Percentiles rank a stretch among this genome's conserved stretches.
These are phyloP conservation scores for Phoenix roebelenii DNA, from an alignment of 176 grass and related monocot species.

Conservation along the genomic window DNA sequence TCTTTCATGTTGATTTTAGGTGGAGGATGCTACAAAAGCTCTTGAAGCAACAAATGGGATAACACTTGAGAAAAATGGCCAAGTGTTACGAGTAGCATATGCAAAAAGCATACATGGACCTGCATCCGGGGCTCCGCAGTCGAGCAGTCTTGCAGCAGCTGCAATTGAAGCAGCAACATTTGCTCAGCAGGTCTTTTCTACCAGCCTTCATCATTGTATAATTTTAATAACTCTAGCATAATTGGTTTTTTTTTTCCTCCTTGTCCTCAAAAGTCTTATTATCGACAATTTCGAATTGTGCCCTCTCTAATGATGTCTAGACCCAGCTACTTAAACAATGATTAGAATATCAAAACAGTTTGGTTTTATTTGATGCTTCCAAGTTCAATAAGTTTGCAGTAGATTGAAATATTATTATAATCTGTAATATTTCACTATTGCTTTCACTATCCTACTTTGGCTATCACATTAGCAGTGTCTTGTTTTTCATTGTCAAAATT, in stretches of 20 bases:
- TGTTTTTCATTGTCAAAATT: too few relatives aligned
- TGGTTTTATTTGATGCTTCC: too few relatives aligned
- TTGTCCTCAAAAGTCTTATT: neutral
- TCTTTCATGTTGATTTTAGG: conserved; percentile 36
- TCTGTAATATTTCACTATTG: too few relatives aligned
- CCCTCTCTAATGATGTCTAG: too few relatives aligned
- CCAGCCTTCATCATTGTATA: neutral
- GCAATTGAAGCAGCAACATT: conserved; percentile 98
- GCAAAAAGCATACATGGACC: conserved; percentile 96
- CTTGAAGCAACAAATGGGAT: conserved; percentile 98
- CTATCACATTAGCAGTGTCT: too few relatives aligned
- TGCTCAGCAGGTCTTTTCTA: conserved; percentile 72
- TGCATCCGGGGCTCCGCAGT: conserved; percentile 49
- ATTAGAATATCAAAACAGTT: too few relatives aligned
- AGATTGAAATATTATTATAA: too few relatives aligned
- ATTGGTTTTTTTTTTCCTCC: neutral
- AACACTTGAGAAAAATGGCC: conserved; percentile 83
- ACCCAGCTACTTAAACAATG: too few relatives aligned
- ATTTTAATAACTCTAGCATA: neutral
- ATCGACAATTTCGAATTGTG: too few relatives aligned
- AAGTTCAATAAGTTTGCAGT: too few relatives aligned
- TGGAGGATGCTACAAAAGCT: conserved; percentile 93
- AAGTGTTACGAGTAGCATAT: conserved; percentile 83
- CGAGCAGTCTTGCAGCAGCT: conserved; percentile 84
- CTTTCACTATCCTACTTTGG: too few relatives aligned